Conservation (phyloP, 2,329 filamentous ascomycete species). For the Clarireedia hainanense region DNA sequence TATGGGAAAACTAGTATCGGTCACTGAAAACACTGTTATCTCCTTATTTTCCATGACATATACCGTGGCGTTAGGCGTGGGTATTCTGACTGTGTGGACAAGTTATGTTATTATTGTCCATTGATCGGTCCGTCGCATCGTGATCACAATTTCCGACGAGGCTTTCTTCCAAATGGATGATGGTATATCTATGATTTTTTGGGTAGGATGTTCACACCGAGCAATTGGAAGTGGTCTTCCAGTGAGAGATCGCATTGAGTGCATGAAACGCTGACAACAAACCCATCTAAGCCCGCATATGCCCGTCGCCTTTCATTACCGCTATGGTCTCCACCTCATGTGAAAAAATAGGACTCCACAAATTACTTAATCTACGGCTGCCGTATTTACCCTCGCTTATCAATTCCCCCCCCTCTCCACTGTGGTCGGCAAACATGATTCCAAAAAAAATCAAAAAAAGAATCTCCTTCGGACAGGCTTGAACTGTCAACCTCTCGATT, state of each 20-base stretch:
- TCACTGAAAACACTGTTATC: not conserved
- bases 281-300: too few species aligned
- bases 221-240: too few species aligned
- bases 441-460: not conserved
- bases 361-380: too few species aligned
- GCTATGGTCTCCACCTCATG: too few species aligned
- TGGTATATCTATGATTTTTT: too few species aligned
- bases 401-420: not conserved
- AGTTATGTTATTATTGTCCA: not conserved
- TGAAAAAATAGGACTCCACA: too few species aligned
- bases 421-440: not conserved
- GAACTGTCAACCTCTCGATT: conserved; percentile 8
- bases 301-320: too few species aligned
- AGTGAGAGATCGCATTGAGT: too few species aligned
- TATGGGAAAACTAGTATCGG: conserved; percentile 25
- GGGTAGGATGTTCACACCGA: too few species aligned
- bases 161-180: too few species aligned
- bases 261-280: too few species aligned
- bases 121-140: not conserved
- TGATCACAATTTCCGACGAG: not conserved
- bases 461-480: conserved; percentile 2
- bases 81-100: not conserved
- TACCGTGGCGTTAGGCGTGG: conserved; percentile 1
- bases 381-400: not conserved
- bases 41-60: not conserved